phyloP scores from a whole-genome alignment of 2,329 filamentous ascomycete genomes.

The Paracoccidioides lutzii region DNA sequence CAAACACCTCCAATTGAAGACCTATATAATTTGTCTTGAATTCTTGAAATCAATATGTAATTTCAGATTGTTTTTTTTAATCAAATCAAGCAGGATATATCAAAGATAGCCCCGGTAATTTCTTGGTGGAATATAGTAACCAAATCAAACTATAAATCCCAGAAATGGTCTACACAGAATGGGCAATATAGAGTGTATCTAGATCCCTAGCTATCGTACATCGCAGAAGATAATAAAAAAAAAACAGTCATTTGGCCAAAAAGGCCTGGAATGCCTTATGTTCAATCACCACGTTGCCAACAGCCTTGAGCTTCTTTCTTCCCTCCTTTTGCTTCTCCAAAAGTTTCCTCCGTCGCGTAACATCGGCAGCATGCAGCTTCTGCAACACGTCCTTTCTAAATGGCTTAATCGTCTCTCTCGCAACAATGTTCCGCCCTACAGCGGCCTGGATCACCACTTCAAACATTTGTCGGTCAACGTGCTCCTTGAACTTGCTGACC shows the following conservation, averaged over 20 bases:
- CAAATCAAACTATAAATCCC: background rate
- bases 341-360: constrained; percentile 68
- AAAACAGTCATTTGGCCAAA: constrained; percentile 53
- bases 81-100: background rate
- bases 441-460: constrained; percentile 92
- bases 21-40: background rate
- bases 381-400: constrained; percentile 90
- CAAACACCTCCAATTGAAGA: background rate
- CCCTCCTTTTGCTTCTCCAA: constrained; percentile 96
- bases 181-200: background rate
- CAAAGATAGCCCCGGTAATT: no score
- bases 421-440: constrained; percentile 68
- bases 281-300: constrained; percentile 88
- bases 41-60: background rate
- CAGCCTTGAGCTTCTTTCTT: constrained; percentile 63
- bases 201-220: background rate
- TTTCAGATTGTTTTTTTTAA: background rate
- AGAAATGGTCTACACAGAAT: background rate
- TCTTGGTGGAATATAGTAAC: no score
- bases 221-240: background rate
- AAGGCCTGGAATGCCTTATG: constrained; percentile 93
- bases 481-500: constrained; percentile 94
- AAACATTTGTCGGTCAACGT: constrained; percentile 94
- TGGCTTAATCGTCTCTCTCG: constrained; percentile 87
- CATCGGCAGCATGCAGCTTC: constrained; percentile 85